phyloP scores from a whole-genome alignment of 768 basidiomycete species.

The Galerina marginata region DNA sequence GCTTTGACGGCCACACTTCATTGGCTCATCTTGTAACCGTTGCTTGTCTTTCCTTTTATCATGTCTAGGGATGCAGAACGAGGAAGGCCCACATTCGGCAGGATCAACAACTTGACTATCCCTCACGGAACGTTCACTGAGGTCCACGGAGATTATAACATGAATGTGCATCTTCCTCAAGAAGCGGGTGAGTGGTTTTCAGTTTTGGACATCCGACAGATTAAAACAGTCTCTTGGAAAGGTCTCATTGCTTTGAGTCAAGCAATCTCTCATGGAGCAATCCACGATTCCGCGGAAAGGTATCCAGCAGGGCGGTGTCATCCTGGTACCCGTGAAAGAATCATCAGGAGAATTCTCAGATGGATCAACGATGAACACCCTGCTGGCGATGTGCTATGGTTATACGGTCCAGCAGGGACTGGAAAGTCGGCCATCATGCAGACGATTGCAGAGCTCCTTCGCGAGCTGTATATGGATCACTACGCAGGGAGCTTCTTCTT shows the following conservation, averaged over 20 bases:
- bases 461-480: neutral
- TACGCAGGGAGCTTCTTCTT: constrained; percentile 19
- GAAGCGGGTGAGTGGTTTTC: too few relatives aligned
- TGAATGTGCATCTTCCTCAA: too few relatives aligned
- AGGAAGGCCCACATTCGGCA: too few relatives aligned
- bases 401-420: constrained; percentile 23
- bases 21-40: too few relatives aligned
- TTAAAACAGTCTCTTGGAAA: too few relatives aligned
- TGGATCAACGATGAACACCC: constrained; percentile 16
- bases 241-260: neutral
- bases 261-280: constrained; percentile 9
- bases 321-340: constrained; percentile 18
- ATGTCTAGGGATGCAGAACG: too few relatives aligned
- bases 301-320: constrained; percentile 19
- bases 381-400: constrained; percentile 20
- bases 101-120: too few relatives aligned
- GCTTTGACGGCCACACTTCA: too few relatives aligned
- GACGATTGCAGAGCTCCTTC: constrained; percentile 17
- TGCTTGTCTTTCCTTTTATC: too few relatives aligned
- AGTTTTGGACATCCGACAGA: too few relatives aligned
- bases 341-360: constrained; percentile 5
- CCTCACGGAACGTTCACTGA: too few relatives aligned
- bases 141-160: too few relatives aligned
- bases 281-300: constrained; percentile 14
- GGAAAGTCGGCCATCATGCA: constrained; percentile 27